phyloP scores from a whole-genome alignment of 768 basidiomycete species.

The Psilocybe subaeruginosa region DNA sequence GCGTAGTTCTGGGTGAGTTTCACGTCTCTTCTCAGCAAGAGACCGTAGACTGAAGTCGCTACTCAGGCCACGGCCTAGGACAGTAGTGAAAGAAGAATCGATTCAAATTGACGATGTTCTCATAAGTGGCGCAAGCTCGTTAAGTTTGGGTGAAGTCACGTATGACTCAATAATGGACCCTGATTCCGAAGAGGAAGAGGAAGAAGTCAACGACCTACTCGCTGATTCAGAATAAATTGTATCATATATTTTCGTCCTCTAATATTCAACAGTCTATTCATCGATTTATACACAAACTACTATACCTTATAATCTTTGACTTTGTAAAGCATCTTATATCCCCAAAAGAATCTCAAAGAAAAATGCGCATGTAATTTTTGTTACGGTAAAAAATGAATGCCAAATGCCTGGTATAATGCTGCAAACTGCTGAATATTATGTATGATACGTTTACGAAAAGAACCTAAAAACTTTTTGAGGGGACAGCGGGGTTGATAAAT shows the following conservation, averaged over 20 bases:
- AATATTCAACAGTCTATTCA: not conserved
- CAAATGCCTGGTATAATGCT: not conserved
- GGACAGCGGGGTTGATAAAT: not conserved
- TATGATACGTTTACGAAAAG: not conserved
- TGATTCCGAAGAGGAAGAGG: constrained; percentile 56
- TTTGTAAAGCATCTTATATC: not conserved
- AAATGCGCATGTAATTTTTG: too few species aligned
- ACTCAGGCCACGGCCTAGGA: constrained; percentile 11
- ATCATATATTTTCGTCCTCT: not conserved
- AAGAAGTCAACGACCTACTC: constrained; percentile 53
- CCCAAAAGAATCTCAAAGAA: not conserved
- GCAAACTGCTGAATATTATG: not conserved
- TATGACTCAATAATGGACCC: constrained; percentile 58
- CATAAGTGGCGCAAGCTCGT: constrained; percentile 23
- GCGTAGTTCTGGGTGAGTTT: constrained; percentile 15
- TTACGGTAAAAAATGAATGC: not conserved
- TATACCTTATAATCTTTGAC: not conserved
- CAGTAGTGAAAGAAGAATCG: constrained; percentile 36
- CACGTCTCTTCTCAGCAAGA: not conserved
- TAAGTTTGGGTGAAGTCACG: constrained; percentile 23
- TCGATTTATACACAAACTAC: too few species aligned
- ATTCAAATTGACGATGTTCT: constrained; percentile 45
- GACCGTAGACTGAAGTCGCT: not conserved
- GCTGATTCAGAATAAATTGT: constrained; percentile 29
- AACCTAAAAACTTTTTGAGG: not conserved